Evolutionary conservation across 192 early-diverging fungal species (phyloP).

Genomic region (Linnemannia exigua): DNA sequence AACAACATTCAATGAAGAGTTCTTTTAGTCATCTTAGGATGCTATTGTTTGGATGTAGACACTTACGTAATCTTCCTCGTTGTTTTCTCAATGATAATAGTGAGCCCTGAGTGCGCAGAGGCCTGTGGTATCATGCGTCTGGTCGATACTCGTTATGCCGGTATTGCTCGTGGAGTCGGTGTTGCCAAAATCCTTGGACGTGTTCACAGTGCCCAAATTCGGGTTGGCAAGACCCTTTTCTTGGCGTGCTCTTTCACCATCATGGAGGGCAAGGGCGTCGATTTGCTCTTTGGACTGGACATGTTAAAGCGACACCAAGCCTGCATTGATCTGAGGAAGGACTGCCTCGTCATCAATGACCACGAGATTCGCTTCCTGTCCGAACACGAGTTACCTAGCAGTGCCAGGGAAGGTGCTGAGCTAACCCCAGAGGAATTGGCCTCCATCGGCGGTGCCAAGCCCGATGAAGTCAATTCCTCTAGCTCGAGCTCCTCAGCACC

Average conservation of each 20-base stretch:
- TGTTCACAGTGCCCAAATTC: conserved; percentile 90
- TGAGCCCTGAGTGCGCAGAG: conserved; percentile 78
- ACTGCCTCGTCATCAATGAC: conserved; percentile 85
- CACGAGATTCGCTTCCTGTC: conserved; percentile 87
- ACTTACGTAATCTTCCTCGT: neutral
- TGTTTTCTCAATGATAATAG: conserved; percentile 28
- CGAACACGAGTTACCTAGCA: conserved; percentile 92
- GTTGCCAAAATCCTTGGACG: conserved; percentile 98
- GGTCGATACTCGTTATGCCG: conserved; percentile 89
- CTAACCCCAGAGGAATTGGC: conserved; percentile 51
- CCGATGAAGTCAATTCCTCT: conserved; percentile 14
- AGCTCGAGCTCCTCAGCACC: conserved; percentile 21
- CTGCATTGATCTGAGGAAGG: conserved; percentile 90
- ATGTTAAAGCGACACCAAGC: conserved; percentile 95
- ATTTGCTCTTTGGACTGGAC: conserved; percentile 94
- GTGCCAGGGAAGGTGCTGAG: conserved; percentile 41
- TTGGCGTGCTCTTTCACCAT: conserved; percentile 93
- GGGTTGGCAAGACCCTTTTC: conserved; percentile 79
- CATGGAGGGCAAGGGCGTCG: conserved; percentile 93
- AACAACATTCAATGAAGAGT: neutral
- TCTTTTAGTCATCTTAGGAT: neutral
- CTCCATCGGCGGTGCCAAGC: conserved; percentile 27
- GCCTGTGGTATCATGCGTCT: conserved; percentile 90
- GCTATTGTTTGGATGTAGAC: neutral
- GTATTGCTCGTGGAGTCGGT: conserved; percentile 94